Base-by-base conservation (phyloP, 768 basidiomycete species). In the Mycena filopes region DNA sequence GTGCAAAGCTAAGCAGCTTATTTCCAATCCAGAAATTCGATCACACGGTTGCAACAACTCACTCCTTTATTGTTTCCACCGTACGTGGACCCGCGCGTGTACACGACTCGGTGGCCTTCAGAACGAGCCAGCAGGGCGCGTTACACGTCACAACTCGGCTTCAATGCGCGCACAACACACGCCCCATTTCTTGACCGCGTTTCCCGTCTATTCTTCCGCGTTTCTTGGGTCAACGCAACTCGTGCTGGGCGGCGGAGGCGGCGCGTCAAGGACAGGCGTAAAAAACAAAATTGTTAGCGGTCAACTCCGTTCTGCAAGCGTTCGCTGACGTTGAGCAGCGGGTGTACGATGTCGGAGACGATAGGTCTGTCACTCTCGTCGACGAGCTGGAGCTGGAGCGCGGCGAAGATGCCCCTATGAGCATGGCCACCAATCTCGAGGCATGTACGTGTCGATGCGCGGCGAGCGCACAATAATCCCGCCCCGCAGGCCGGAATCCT, bases 381-480 rank as follows among this genome's bases (percentile, higher is more conserved):
- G 77, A 86, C 69, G 95, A 98, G 75, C 81, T 89, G 50, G 88
- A 94, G 71, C 84, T 99, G 15, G 90, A 87, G 58, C 84, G 77
- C 31, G 91, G 89, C 38, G 96, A 96, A 74, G 98, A 99, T 77
- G 93, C 92, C 6, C 96, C 98, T n/a, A 98, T 96, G 94, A 97
- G 95, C 75, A 90, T 98, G 84, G 89, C 91, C 20, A 85, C 87
- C 15, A 79, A 91, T 73, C 76, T 81, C 11, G 76, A 87, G 78
- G 93, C 92, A 76, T 65, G 63, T 51, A 64, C 29, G 46, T 64
- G 49, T 54, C 33, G 10, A 31, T 33, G 21, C 59, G 41, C 40
- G 58, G 36, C 42, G 43, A 31, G 42, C 56, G 53, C 45, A 10
- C 55, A 55, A 58, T 25, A 43, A 55, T 40, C 43, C 12, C 36